Evolutionary conservation across 495 filamentous ascomycete species (phyloP).

Genomic region (Filosporella fistucella): DNA sequence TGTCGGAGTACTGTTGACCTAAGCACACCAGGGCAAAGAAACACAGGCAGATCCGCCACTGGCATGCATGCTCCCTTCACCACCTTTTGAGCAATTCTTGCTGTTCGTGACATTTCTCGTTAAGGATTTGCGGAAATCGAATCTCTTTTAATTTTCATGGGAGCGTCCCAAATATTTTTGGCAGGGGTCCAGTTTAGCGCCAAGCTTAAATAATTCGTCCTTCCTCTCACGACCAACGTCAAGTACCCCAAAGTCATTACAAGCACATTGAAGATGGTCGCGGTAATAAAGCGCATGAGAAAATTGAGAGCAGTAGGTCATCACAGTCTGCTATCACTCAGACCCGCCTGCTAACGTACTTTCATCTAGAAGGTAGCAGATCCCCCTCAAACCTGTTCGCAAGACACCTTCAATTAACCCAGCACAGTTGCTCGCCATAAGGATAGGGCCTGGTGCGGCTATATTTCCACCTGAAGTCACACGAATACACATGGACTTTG

Average conservation of each 20-base stretch:
- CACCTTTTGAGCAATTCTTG: constrained; percentile 7
- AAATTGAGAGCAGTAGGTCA: constrained; percentile 71
- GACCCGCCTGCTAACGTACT: constrained; percentile 3
- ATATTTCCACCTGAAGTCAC: constrained; percentile 75
- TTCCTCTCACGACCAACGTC: constrained; percentile 6
- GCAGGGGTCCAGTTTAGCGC: constrained; percentile 16
- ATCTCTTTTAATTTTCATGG: neutral
- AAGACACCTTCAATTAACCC: constrained; percentile 29
- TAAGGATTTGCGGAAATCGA: neutral
- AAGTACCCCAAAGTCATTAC: neutral
- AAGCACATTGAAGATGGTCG: constrained; percentile 59
- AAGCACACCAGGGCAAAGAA: constrained; percentile 20
- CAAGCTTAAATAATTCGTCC: constrained; percentile 25
- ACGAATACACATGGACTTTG: constrained; percentile 80
- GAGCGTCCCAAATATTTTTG: constrained; percentile 3
- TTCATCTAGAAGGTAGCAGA: constrained; percentile 22
- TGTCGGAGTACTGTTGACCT: neutral
- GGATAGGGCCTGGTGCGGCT: constrained; percentile 76
- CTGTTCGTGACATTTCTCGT: constrained; percentile 15
- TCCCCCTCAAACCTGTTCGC: neutral
- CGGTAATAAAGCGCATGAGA: constrained; percentile 70
- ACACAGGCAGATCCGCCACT: constrained; percentile 16
- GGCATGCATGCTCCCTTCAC: constrained; percentile 4
- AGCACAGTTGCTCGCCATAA: constrained; percentile 62
- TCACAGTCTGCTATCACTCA: neutral